Conservation (phyloP, 805 yeast species). For the Metschnikowia rubicola region DNA sequence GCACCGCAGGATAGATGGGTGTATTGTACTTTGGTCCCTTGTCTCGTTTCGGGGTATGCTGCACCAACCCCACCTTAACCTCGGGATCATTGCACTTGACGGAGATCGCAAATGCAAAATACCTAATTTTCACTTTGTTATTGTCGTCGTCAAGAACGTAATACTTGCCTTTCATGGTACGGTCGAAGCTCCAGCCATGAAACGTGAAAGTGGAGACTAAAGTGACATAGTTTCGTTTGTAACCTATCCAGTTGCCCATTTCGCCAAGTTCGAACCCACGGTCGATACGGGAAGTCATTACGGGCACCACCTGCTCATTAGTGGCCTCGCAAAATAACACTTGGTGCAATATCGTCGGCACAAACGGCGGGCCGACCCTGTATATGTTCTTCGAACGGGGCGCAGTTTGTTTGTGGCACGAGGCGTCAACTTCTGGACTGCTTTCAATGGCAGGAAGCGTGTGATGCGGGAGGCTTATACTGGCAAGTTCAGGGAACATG, state of each 20-base stretch:
- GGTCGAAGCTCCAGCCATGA: constrained; percentile 13
- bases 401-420: constrained; percentile 33
- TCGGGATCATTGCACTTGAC: constrained; percentile 50
- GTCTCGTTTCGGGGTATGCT: constrained; percentile 72
- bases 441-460: too few relatives aligned
- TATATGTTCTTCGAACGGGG: constrained; percentile 63
- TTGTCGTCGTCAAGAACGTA: not conserved
- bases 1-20: constrained; percentile 54
- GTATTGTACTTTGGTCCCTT: constrained; percentile 67
- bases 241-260: constrained; percentile 54
- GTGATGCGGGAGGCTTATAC: too few relatives aligned
- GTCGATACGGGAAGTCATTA: constrained; percentile 21
- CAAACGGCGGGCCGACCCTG: constrained; percentile 55
- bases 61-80: constrained; percentile 48
- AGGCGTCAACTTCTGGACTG: not conserved
- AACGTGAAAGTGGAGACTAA: constrained; percentile 52
- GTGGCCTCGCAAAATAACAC: not conserved
- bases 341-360: constrained; percentile 1
- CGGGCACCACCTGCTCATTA: constrained; percentile 4
- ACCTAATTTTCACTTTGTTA: not conserved
- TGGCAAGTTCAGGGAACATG: too few relatives aligned
- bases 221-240: constrained; percentile 65
- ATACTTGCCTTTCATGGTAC: constrained; percentile 30
- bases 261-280: constrained; percentile 22
- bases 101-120: constrained; percentile 38